Conservation (phyloP, 768 basidiomycete species). For the Galerina marginata region DNA sequence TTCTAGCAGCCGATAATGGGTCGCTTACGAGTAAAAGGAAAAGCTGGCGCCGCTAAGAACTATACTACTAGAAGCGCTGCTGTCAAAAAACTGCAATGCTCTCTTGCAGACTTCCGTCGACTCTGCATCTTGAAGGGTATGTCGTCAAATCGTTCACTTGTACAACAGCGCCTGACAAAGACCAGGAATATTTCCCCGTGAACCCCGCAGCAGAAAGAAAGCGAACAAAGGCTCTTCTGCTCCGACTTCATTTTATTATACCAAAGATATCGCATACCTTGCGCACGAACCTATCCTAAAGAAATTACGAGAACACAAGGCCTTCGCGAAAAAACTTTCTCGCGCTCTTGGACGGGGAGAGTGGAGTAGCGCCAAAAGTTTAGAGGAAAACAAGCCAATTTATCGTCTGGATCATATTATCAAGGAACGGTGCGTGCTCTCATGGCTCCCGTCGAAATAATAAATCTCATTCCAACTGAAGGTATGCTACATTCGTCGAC, state of each 20-base stretch:
- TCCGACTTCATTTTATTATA: slow-evolving; percentile 96
- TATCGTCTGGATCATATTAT: slow-evolving; percentile 95
- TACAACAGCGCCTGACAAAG: not conserved
- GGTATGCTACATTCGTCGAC: slow-evolving; percentile 97
- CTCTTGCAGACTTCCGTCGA: slow-evolving; percentile 94
- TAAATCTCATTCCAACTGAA: slow-evolving; percentile 32
- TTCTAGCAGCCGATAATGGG: slow-evolving; percentile 51
- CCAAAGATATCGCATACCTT: slow-evolving; percentile 97
- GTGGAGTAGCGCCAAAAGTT: slow-evolving; percentile 92
- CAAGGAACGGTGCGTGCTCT: slow-evolving; percentile 81
- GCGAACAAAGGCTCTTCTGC: slow-evolving; percentile 98
- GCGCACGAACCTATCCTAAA: slow-evolving; percentile 94
- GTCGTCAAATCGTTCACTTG: not conserved
- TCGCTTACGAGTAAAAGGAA: slow-evolving; percentile 81
- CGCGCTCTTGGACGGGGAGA: slow-evolving; percentile 92
- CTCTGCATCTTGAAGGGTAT: slow-evolving; percentile 96
- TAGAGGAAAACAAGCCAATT: slow-evolving; percentile 92
- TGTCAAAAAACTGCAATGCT: slow-evolving; percentile 95
- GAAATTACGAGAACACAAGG: slow-evolving; percentile 96
- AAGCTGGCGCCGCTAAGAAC: slow-evolving; percentile 90
- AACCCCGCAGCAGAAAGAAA: slow-evolving; percentile 88
- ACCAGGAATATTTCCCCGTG: slow-evolving; percentile 95
- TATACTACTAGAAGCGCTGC: slow-evolving; percentile 91
- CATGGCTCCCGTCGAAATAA: not conserved
- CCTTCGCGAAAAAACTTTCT: slow-evolving; percentile 96